These are phyloP conservation scores for Phytophthora pseudosyringae DNA, from an alignment of 352 stramenopile genomes.

Conservation along the genomic window DNA sequence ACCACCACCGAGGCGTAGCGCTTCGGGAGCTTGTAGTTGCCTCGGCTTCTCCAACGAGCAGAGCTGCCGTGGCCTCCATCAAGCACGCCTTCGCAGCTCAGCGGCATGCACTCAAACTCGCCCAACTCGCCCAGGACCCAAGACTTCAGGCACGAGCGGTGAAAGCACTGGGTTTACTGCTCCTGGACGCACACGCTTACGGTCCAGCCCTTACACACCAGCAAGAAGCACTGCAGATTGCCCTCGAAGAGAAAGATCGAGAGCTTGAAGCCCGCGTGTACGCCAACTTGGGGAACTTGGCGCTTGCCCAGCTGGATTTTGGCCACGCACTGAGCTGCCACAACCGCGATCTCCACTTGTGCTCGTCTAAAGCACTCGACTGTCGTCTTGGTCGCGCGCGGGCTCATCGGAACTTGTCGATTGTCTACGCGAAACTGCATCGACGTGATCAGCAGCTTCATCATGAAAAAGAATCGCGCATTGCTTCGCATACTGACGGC, in stretches of 20 bases:
- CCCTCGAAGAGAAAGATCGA: conserved; percentile 48
- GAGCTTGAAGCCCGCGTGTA: conserved; percentile 80
- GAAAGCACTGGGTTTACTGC: conserved; percentile 72
- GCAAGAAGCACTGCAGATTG: conserved; percentile 65
- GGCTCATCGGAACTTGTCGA: conserved; percentile 73
- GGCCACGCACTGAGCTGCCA: conserved; percentile 68
- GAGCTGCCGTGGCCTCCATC: conserved; percentile 11
- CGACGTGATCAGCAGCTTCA: conserved; percentile 43
- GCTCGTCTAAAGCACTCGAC: conserved; percentile 38
- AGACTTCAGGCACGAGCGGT: conserved; percentile 59
- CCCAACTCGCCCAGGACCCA: conserved; percentile 43
- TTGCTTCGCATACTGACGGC: conserved; percentile 25
- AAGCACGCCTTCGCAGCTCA: conserved; percentile 48
- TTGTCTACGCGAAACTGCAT: conserved; percentile 67
- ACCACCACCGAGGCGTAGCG: conserved; percentile 75
- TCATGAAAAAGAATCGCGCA: conserved; percentile 45
- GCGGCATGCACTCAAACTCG: conserved; percentile 54
- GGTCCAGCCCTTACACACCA: conserved; percentile 59
- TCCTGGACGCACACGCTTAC: conserved; percentile 54
- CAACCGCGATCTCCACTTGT: conserved; percentile 61
- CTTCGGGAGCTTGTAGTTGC: conserved; percentile 62
- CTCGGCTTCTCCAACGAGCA: conserved; percentile 12
- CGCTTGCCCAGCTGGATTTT: conserved; percentile 54
- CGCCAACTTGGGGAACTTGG: conserved; percentile 82
- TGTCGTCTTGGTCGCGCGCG: conserved; percentile 60